Base-by-base conservation (phyloP, 495 filamentous ascomycete species). In the Podospora fimiseda region DNA sequence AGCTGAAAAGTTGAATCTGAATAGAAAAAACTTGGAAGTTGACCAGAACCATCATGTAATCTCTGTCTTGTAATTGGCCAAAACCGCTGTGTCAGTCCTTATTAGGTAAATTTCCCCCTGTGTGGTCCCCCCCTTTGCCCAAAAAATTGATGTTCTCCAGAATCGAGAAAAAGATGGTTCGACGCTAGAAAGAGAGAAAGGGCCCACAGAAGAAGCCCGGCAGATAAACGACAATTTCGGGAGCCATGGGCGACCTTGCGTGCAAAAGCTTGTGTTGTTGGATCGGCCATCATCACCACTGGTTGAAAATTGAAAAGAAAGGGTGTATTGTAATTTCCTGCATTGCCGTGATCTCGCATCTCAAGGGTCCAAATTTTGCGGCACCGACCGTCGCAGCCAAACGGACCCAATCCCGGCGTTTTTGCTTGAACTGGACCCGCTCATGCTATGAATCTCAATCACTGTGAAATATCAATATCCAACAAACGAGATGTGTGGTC, bases 361-460 rank as follows among this genome's bases (percentile, higher is more conserved):
- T 33, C 11, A 5, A 47, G 44, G 44, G 44, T 47, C 44, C 44
- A 47, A n/a, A 27, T 47, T 22, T 22, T 47, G 44, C 44, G 44
- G 44, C 44, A 47, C 22, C 44, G 44, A 47, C 44, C 44, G 44
- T 47, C 44, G 44, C 44, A 24, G n/a, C 20, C 44, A 47, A 47
- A 47, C 44, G 44, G 44, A 47, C 23, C 44, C 16, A 33, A 47
- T 47, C 21, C 44, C 13, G 14, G 21, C 15, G 14, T 30, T n/a
- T 47, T 23, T 15, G 8, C 21, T 18, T 11, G 11, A 33, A 33
- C 27, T 33, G 27, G 27, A 33, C 27, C 42, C 42, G 42, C 22
- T 44, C 42, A 44, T 19, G 27, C 27, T 33, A 44, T 44, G 42
- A 44, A 44, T 3, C 19, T 19, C 3, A 44, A 19, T 21, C 22